Evolutionary conservation across 2,329 filamentous ascomycete genomes (phyloP), one percentile per base, ranked within the genome.

Genomic region (Monosporascus sp.): DNA sequence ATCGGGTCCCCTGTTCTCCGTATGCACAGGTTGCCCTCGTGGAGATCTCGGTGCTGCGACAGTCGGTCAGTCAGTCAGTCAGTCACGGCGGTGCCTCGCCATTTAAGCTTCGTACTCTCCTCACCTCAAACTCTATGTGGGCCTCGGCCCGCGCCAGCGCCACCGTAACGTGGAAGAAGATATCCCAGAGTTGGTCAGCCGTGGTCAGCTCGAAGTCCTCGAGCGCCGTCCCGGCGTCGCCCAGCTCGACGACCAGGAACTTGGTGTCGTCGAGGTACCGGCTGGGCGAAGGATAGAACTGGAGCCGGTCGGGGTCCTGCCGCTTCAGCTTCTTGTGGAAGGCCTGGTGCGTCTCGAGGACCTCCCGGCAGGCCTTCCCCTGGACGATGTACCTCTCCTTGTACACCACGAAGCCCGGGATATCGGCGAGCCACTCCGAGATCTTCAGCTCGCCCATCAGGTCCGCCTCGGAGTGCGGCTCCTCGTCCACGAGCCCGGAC

Each of bases 321-420:
- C 76, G 71, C 70, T 79, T 83, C 63, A 76, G 68, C 53, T 74
- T 75, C 54, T 74, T 75, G 39, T 83, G 79, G 51, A 83, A 85
- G 3, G 66, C 63, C 60, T 83, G 80, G 56, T 84, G 82, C n/a
- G 83, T 85, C 57, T 82, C 77, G 2, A 83, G 70, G 27, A 86
- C 67, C 17, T 74, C 72, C 49, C 72, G 74, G 4, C 81, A 76
- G 0, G 80, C 74, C 55, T 77, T 79, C 0, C 83, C 83, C 59
- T 76, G 71, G 1, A 86, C 79, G 31, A 86, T 68, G 53, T 85
- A 84, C 7, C 80, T 74, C 63, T 85, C 82, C 66, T 86, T 87
- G 71, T 86, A 86, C 18, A 83, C 74, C 35, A 86, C 82, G 55
- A 86, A 87, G 0, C 83, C 83, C 0, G 83, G 82, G 14, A 86